Conservation (phyloP, 225 moss, liverwort and hornwort species). For the Bryoerythrophyllum caledonicum region DNA sequence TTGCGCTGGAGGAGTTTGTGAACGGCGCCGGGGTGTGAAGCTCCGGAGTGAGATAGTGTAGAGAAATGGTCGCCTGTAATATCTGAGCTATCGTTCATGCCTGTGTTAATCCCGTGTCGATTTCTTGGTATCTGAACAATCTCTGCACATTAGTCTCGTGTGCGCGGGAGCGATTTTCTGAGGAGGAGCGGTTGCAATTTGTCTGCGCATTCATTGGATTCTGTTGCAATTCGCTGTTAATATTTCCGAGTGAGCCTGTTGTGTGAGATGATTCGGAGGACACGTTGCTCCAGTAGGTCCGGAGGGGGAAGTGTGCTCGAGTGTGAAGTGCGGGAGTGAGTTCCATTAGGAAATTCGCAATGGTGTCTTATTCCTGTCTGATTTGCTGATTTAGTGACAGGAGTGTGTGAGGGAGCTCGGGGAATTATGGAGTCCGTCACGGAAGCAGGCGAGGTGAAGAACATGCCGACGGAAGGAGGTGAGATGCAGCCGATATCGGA, state of each 20-base stretch:
- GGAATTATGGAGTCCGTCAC: neutral
- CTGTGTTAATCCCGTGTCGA: neutral
- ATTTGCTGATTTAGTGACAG: slow-evolving; percentile 1
- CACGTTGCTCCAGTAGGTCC: neutral
- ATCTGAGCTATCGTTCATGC: neutral
- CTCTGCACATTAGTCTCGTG: neutral
- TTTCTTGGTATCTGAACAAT: neutral
- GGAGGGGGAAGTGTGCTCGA: neutral
- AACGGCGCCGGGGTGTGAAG: neutral
- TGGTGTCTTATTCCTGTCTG: neutral
- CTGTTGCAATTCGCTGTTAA: neutral
- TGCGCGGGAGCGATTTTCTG: neutral
- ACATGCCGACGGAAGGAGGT: slow-evolving; percentile 21
- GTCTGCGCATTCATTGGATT: neutral
- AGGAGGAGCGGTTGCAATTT: neutral
- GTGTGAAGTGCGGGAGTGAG: neutral
- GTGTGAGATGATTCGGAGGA: neutral
- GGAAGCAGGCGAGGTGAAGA: slow-evolving; percentile 26
- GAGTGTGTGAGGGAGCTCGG: slow-evolving; percentile 13
- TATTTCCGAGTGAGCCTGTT: neutral
- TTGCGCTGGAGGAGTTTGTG: neutral
- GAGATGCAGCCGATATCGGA: slow-evolving; percentile 14
- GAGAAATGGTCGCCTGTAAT: neutral
- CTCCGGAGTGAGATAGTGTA: neutral
- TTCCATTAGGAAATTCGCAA: neutral